Conservation (phyloP, 306 rosid genomes). For the Datisca glomerata region DNA sequence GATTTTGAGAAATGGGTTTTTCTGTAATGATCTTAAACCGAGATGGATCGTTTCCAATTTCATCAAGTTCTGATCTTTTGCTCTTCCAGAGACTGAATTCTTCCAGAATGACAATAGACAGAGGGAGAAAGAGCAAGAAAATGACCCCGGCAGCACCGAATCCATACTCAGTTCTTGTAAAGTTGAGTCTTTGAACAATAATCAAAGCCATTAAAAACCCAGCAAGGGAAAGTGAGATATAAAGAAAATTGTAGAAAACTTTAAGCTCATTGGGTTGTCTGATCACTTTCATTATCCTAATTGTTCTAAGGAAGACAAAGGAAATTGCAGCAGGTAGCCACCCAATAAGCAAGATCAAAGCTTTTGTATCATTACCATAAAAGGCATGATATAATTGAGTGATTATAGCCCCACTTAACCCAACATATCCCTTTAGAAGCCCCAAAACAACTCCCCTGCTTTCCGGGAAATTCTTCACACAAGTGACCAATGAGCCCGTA, state of each 20-base stretch:
- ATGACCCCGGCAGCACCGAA: constrained; percentile 6
- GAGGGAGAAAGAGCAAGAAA: constrained; percentile 20
- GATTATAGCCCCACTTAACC: constrained; percentile 28
- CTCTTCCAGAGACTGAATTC: constrained; percentile 11
- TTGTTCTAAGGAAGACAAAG: constrained; percentile 7
- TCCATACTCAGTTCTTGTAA: not conserved
- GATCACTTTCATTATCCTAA: constrained; percentile 10
- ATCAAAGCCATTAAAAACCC: constrained; percentile 24
- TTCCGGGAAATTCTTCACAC: constrained; percentile 65
- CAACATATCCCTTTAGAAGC: constrained; percentile 64
- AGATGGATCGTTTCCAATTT: not conserved
- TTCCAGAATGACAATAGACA: constrained; percentile 7
- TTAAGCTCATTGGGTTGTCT: constrained; percentile 17
- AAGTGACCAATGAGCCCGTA: constrained; percentile 52
- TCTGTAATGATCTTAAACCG: not conserved
- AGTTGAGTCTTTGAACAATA: constrained; percentile 3
- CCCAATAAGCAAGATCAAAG: constrained; percentile 20
- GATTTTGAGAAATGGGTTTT: not conserved
- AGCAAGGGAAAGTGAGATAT: constrained; percentile 17
- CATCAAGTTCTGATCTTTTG: not conserved
- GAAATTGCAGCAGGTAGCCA: constrained; percentile 24
- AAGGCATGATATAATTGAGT: constrained; percentile 23
- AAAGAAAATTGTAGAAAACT: constrained; percentile 20
- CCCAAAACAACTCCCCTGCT: constrained; percentile 65
- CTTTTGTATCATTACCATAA: constrained; percentile 14